Evolutionary conservation across 2,329 filamentous ascomycete genomes (phyloP).

Genomic region (Zasmidium angulare): DNA sequence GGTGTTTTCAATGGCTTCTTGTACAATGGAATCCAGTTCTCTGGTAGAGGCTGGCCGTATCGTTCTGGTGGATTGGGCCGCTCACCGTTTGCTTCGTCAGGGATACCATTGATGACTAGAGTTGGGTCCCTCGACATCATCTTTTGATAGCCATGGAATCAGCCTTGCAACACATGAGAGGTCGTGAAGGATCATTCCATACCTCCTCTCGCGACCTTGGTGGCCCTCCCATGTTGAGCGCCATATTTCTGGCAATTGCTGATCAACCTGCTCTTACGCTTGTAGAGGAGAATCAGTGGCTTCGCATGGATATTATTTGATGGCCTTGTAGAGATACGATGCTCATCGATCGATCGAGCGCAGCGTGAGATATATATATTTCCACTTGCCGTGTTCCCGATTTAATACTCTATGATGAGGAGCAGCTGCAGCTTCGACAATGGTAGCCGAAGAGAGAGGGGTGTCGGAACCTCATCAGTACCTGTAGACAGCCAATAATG

Average conservation of each 20-base stretch:
- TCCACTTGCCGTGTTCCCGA: too few species aligned
- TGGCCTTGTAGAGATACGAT: too few species aligned
- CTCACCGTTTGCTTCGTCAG: conserved; percentile 27
- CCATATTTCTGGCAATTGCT: too few species aligned
- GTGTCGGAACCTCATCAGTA: too few species aligned
- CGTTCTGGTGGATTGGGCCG: conserved; percentile 24
- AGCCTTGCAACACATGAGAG: background rate
- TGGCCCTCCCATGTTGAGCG: background rate
- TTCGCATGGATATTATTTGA: too few species aligned
- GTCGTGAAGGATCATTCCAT: background rate
- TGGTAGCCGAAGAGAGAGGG: background rate
- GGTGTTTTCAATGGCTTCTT: conserved; percentile 32
- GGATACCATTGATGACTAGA: conserved; percentile 14
- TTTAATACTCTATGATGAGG: background rate
- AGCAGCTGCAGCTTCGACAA: background rate
- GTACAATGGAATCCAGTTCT: conserved; percentile 35
- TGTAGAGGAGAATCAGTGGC: too few species aligned
- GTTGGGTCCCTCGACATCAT: conserved; percentile 27
- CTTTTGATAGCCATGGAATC: conserved; percentile 6
- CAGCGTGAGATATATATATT: too few species aligned
- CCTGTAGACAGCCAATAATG: too few species aligned
- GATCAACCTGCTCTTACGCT: too few species aligned
- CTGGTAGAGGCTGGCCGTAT: conserved; percentile 29
- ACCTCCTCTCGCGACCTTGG: conserved; percentile 1
- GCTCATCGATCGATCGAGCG: too few species aligned